phyloP scores from a whole-genome alignment of 352 stramenopile genomes.

The Paralagenidium karlingii region DNA sequence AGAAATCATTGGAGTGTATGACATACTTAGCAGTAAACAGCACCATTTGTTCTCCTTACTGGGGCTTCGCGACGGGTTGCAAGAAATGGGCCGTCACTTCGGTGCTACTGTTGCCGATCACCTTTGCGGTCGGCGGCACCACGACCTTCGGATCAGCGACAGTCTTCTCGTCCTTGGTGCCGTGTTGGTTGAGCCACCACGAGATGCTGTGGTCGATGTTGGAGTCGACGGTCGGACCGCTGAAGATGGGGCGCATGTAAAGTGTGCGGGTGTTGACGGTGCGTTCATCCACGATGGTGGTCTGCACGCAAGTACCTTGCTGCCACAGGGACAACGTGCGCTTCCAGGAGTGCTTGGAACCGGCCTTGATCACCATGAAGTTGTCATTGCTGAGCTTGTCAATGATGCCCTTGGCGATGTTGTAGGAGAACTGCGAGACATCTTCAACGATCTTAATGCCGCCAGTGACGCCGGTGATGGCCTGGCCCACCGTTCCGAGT shows the following conservation, averaged over 20 bases:
- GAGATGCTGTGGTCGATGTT: conserved; percentile 32
- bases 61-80: too few species aligned
- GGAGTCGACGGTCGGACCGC: conserved; percentile 19
- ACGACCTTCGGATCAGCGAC: too few species aligned
- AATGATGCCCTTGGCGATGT: conserved; percentile 16
- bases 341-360: conserved; percentile 19
- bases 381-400: conserved; percentile 17
- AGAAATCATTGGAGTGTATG: too few species aligned
- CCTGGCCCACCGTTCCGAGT: conserved; percentile 1
- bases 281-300: conserved; percentile 14
- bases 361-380: conserved; percentile 17
- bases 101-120: too few species aligned
- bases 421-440: conserved; percentile 19
- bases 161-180: too few species aligned
- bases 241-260: conserved; percentile 47
- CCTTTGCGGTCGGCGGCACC: too few species aligned
- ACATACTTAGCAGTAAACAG: too few species aligned
- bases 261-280: conserved; percentile 22
- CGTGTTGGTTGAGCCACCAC: conserved; percentile 32
- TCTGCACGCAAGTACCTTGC: conserved; percentile 25
- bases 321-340: conserved; percentile 35
- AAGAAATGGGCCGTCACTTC: too few species aligned
- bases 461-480: not conserved
- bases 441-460: conserved; percentile 6
- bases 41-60: too few species aligned